Percentiles rank a stretch among this genome's conserved stretches.
phyloP scores from a whole-genome alignment of 1,284 basidiomycete species.

The Volvariella surrecta region DNA sequence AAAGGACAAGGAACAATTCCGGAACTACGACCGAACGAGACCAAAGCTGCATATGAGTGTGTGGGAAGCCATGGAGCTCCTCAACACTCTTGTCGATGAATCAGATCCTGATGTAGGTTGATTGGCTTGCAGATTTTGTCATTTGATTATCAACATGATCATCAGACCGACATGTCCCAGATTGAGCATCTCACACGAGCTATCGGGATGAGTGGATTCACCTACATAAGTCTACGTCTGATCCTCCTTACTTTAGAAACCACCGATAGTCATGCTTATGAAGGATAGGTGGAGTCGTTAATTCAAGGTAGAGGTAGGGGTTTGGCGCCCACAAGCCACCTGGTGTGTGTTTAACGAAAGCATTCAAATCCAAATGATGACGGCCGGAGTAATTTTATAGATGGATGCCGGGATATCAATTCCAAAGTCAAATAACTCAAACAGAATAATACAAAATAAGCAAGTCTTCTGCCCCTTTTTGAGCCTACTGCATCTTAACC shows the following conservation, averaged over 20 bases:
- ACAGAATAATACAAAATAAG: too few species aligned
- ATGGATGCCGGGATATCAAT: too few species aligned
- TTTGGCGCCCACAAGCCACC: too few species aligned
- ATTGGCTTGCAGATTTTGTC: constrained; percentile 4
- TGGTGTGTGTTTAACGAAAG: too few species aligned
- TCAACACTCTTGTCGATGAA: constrained; percentile 84
- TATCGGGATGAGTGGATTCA: constrained; percentile 43
- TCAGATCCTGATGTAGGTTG: constrained; percentile 73
- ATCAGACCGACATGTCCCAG: constrained; percentile 69
- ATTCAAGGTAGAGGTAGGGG: too few species aligned
- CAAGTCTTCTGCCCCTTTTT: too few species aligned
- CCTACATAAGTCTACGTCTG: constrained; percentile 7
- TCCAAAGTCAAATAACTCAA: too few species aligned
- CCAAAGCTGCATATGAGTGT: constrained; percentile 66
- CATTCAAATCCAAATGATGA: too few species aligned
- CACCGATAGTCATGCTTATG: too few species aligned
- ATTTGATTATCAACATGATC: background rate
- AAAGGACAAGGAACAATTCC: constrained; percentile 75
- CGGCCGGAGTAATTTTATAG: too few species aligned
- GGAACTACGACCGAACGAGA: constrained; percentile 58
- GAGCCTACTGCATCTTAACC: too few species aligned
- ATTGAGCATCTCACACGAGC: constrained; percentile 90
- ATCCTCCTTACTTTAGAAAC: constrained; percentile 54
- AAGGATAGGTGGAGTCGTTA: too few species aligned
- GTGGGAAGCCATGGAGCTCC: constrained; percentile 89